Conservation (phyloP, 169 alveolate species). For the Eimeria sp. region DNA sequence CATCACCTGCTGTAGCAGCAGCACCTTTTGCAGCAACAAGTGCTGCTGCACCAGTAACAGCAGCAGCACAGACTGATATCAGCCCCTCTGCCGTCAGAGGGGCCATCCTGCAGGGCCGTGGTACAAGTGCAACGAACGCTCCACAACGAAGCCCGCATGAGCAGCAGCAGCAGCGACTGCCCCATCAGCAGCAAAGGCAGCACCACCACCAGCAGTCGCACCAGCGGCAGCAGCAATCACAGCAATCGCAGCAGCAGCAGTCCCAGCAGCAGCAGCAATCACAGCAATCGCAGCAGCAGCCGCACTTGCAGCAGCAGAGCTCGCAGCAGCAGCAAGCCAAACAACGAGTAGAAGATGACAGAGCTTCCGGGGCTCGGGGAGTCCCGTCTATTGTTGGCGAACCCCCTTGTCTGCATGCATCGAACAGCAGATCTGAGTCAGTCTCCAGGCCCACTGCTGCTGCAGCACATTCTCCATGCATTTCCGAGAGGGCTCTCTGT, state of each 20-base stretch:
- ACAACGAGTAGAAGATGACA: not conserved
- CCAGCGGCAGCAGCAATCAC: not conserved
- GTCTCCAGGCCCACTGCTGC: not conserved
- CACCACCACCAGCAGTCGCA: not conserved
- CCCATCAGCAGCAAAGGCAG: not conserved
- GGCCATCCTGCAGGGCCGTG: not conserved
- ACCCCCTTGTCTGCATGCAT: not conserved
- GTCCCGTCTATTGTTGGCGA: not conserved
- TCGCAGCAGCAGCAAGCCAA: not conserved
- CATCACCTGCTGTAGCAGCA: not conserved
- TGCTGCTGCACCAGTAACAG: not conserved
- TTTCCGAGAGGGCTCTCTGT: not conserved
- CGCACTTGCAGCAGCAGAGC: not conserved
- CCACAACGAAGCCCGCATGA: not conserved
- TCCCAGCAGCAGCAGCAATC: not conserved
- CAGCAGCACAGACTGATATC: not conserved
- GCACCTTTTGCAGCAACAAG: not conserved
- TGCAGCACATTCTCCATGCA: not conserved
- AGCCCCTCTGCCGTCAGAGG: not conserved
- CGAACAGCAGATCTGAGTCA: not conserved
- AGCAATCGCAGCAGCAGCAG: not conserved
- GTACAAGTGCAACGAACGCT: not conserved
- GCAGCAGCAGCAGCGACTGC: constrained; percentile 1
- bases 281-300: not conserved
- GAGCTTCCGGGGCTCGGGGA: not conserved